Conservation (phyloP, 257 asterid genomes). For the Fraxinus anomala region DNA sequence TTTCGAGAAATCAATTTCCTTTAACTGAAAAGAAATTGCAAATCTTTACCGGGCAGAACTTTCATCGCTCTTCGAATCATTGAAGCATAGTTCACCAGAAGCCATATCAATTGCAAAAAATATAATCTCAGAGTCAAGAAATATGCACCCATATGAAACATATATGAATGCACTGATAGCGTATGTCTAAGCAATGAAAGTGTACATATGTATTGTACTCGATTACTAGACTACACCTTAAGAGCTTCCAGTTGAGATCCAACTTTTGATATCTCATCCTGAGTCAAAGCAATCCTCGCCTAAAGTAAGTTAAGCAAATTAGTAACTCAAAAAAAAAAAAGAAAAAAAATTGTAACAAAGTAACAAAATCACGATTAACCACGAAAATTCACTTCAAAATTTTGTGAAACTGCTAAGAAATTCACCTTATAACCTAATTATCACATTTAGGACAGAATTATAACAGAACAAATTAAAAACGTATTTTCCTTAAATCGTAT, state of each 20-base stretch:
- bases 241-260: constrained; percentile 55
- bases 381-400: background rate
- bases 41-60: constrained; percentile 46
- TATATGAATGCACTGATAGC: constrained; percentile 1
- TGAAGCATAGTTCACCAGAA: constrained; percentile 29
- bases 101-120: background rate
- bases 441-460: constrained; percentile 12
- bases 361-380: background rate
- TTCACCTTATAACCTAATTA: background rate
- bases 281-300: constrained; percentile 60
- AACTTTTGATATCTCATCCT: constrained; percentile 51
- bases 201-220: background rate
- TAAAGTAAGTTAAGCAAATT: constrained; percentile 30
- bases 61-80: constrained; percentile 61
- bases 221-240: constrained; percentile 41
- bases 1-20: constrained; percentile 2
- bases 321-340: background rate
- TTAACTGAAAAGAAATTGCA: constrained; percentile 3
- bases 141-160: background rate
- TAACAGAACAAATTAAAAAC: background rate
- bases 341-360: background rate
- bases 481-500: background rate
- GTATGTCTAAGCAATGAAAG: background rate
- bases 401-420: background rate
- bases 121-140: background rate